phyloP scores from a whole-genome alignment of 306 rosid species.

The Cotoneaster glaucophyllus region DNA sequence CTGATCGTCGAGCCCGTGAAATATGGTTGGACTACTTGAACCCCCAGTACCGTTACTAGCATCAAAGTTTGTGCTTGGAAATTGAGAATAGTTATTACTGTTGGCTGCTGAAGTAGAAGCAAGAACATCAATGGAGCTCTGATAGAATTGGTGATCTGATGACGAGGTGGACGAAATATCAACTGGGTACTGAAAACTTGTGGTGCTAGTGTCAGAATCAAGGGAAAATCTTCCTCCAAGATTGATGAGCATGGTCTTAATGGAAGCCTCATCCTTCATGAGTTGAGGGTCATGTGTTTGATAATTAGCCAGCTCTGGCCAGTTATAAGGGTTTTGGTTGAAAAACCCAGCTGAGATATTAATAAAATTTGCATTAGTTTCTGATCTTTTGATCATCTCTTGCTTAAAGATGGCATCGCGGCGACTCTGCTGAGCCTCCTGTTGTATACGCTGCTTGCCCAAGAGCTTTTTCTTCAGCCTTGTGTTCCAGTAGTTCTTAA shows the following conservation, averaged over 20 bases:
- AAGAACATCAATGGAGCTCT: conserved; percentile 19
- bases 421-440: conserved; percentile 38
- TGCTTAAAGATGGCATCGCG: conserved; percentile 29
- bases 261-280: conserved; percentile 24
- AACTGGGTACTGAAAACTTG: conserved; percentile 16
- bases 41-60: neutral
- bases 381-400: conserved; percentile 37
- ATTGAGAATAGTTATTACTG: conserved; percentile 11
- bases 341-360: neutral
- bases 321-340: conserved; percentile 29
- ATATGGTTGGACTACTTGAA: conserved; percentile 2
- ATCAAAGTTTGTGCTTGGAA: conserved; percentile 3
- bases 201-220: neutral
- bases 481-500: conserved; percentile 97
- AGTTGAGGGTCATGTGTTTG: conserved; percentile 22
- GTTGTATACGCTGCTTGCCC: conserved; percentile 65
- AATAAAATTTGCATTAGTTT: neutral
- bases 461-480: conserved; percentile 89
- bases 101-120: conserved; percentile 9
- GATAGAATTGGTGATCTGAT: conserved; percentile 18
- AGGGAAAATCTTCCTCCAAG: conserved; percentile 39
- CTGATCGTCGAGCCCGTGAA: conserved; percentile 36
- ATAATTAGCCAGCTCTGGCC: conserved; percentile 28
- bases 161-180: conserved; percentile 15
- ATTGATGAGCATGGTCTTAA: conserved; percentile 38